phyloP scores from a whole-genome alignment of 2,329 filamentous ascomycete species.

The Plectosphaerella sp. region DNA sequence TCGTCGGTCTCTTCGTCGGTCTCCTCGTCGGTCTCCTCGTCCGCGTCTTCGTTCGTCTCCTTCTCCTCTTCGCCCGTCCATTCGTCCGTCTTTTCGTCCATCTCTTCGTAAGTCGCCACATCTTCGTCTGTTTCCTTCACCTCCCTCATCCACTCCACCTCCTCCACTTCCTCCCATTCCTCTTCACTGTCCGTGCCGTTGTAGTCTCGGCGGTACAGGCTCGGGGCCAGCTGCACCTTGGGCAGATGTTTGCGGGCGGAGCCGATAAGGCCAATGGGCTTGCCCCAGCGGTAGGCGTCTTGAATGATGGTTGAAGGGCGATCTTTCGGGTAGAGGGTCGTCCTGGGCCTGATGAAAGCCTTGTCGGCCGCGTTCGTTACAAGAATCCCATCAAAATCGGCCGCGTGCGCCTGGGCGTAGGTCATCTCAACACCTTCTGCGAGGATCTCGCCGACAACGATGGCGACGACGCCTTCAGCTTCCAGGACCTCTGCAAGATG shows the following conservation, averaged over 20 bases:
- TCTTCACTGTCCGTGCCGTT: background rate
- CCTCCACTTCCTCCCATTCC: background rate
- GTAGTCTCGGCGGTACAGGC: background rate
- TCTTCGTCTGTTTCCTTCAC: no score
- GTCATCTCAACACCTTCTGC: conserved; percentile 52
- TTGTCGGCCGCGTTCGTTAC: conserved; percentile 48
- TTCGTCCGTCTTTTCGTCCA: no score
- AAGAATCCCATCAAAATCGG: conserved; percentile 59
- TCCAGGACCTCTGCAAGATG: conserved; percentile 45
- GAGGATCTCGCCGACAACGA: conserved; percentile 58
- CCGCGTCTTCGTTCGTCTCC: no score
- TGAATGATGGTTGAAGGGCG: conserved; percentile 59
- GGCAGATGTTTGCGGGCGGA: conserved; percentile 22
- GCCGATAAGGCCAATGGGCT: conserved; percentile 61
- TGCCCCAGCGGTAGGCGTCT: conserved; percentile 64
- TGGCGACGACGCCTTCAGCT: conserved; percentile 47
- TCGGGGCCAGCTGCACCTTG: conserved; percentile 26
- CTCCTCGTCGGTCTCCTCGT: no score
- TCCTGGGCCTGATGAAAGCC: conserved; percentile 42
- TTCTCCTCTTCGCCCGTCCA: no score
- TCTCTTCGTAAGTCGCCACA: no score
- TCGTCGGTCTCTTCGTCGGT: no score
- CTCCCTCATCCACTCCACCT: no score
- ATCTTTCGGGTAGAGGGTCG: conserved; percentile 58
- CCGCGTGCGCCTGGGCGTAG: conserved; percentile 61